Base-by-base conservation (phyloP, 2,329 filamentous ascomycete species). In the Davidsoniella neocaledoniae region DNA sequence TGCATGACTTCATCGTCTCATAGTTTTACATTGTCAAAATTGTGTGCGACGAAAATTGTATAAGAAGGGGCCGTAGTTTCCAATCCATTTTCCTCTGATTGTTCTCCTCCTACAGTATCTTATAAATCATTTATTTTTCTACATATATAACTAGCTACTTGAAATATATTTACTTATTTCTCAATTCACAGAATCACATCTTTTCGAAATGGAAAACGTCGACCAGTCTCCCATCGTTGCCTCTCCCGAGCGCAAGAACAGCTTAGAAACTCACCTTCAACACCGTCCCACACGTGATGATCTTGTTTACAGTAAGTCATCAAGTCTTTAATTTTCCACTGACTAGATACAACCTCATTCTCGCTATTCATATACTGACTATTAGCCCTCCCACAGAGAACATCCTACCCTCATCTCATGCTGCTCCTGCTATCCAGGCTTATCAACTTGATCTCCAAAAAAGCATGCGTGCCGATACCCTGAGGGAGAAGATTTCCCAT, bases 401-500 rank as follows among this genome's bases (percentile, higher is more conserved):
- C 66, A 94, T 95, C 62, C 79, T 95, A 23, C 84, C 85, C 23
- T 77, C 79, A 50, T 83, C 83, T 29, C 81, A 66, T 47, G 86
- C 83, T 16, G 86, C 87, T 0, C 87, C 88, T 0, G 75, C 81
- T 2, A 70, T 95, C 49, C 79, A 82, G 61, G 86, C 81, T 50
- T 78, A 86, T 54, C 86, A 91, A 64, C 78, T 95, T 40, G 78
- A 87, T 64, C 78, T 95, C 39, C 77, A 87, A 64, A 86, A 81
- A 62, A 81, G 86, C 64, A 94, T 95, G 87, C 77, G 83, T 12
- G 83, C 79, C 53, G 85, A 94, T 63, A 82, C 74, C 50, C 72
- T 95, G 54, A 91, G 94, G 64, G 86, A 93, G 60, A 88, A 88
- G 64, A 78, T 95, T 55, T 76, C 82, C 59, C 74, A 81, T 58